These are phyloP conservation scores for Trichoderma sp. DNA, from an alignment of 2,329 filamentous ascomycete genomes.

Conservation along the genomic window DNA sequence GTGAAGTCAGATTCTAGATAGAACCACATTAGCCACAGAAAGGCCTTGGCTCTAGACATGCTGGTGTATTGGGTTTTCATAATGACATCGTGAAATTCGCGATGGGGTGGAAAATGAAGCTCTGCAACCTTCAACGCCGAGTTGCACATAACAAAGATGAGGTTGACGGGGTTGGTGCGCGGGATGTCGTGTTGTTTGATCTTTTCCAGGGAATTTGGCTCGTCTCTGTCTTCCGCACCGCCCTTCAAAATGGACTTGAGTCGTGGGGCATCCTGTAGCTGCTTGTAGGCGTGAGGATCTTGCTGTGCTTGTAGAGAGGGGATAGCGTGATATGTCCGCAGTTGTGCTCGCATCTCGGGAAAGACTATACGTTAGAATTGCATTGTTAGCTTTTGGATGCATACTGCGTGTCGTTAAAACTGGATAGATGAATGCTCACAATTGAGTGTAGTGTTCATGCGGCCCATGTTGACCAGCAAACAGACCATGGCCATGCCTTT, in stretches of 20 bases:
- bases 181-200: slow-evolving; percentile 68
- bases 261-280: slow-evolving; percentile 92
- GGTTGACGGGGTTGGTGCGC: slow-evolving; percentile 94
- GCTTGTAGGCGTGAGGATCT: slow-evolving; percentile 95
- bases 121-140: slow-evolving; percentile 91
- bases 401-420: slow-evolving; percentile 22
- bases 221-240: slow-evolving; percentile 84
- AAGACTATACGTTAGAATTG: slow-evolving; percentile 68
- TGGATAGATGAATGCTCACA: slow-evolving; percentile 60
- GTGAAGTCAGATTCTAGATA: slow-evolving; percentile 96
- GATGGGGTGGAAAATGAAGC: slow-evolving; percentile 80
- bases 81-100: slow-evolving; percentile 95
- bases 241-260: slow-evolving; percentile 97
- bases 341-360: slow-evolving; percentile 96
- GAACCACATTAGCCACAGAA: slow-evolving; percentile 99
- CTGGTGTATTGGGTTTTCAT: slow-evolving; percentile 88
- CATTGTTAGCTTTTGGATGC: background rate
- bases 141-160: slow-evolving; percentile 92
- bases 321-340: slow-evolving; percentile 97
- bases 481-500: slow-evolving; percentile 99
- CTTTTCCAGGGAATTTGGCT: slow-evolving; percentile 82
- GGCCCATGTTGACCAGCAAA: slow-evolving; percentile 91
- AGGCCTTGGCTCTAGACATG: slow-evolving; percentile 79
- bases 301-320: slow-evolving; percentile 93
- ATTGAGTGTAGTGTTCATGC: slow-evolving; percentile 99